Base-by-base conservation (phyloP, 75 land plant species). In the Picea glauca region DNA sequence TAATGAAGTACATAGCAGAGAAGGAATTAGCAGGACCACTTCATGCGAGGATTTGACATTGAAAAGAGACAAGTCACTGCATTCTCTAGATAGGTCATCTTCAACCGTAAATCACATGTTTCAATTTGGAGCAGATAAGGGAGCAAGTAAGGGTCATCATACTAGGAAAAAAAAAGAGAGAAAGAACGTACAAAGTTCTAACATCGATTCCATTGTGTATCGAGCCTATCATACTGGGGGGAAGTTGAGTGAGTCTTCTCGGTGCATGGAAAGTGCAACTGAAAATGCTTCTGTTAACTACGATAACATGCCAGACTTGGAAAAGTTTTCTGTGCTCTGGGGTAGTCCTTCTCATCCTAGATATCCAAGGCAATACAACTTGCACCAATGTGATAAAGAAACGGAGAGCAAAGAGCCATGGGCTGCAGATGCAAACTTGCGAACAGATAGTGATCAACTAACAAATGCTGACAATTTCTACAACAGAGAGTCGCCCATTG, bases 51-150 rank as follows among this genome's bases (percentile, higher is more conserved):
- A 70, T 70, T 43, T 0, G 73, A 11, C 73, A 20, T 43, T 43
- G 54, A 43, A 43, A 70, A 40, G 54, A 40, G 50, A 7, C 4
- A 13, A 70, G 73, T 58, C 76, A 17, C 40, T 43, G 73, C 21
- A n/a, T 70, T 38, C 21, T 20, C 2, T 20, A 46, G 73, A 70
- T 8, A 81, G 62, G 58, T 35, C 72, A 20, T 81, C 79, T 67
- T 43, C 80, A 60, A 78, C 64, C 14, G 3, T 58, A 12, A 60
- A 58, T 75, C 83, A 76, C 13, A 63, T 76, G 4, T 21, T 85
- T 73, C 84, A 80, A 77, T 92, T 90, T 54, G 79, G 79, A 78
- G 81, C 85, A 40, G 87, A 83, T 46, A 81, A 83, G 68, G 86
- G 82, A 77, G 56, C 62, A 60, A 18, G 13, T 50, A 80, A 64